Evolutionary conservation across 108 stramenopile species (phyloP), one percentile per base, ranked within the genome.

Genomic region (Aurantiochytrium sp.): DNA sequence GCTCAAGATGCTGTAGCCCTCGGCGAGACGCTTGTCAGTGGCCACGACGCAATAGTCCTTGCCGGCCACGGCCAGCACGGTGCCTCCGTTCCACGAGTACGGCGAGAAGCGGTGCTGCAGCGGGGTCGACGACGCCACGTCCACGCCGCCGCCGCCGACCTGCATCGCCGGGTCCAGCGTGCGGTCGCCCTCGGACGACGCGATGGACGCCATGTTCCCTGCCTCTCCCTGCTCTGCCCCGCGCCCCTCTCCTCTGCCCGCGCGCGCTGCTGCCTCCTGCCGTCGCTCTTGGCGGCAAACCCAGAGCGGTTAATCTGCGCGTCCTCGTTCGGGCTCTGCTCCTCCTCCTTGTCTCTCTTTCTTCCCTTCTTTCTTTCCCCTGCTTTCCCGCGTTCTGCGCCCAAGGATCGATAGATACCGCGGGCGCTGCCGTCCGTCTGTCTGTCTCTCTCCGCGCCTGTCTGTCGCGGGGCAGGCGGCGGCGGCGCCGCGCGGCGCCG

Each of bases 31-130:
- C 4, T 98, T 98, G 88, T 98, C 97, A n/a, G 95, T 97, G 8
- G 98, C 99, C 5, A 98, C 93, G 10, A 99, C 96, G n/a, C 96
- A 97, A 89, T 96, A 99, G 91, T 98, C 97, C 16, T 91, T 60
- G 53, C 97, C 97, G 58, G 96, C 93, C 60, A 98, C 96, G 64
- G 96, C 97, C 42, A 96, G 92, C 25, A 95, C 95, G 29, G 97
- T 98, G 28, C 91, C 87, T 6, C 76, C 76, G 51, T 83, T 83
- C 76, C 76, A 83, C 45, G 51, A 47, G 51, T 83, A 83, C 51
- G 76, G 76, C 51, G 76, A 83, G 51, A 83, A 83, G 43, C 76
- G 45, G 51, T 83, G 76, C 76, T 83, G 49, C n/a, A 83, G 45
- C 49, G 76, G 49, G 18, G 25, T 28, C 25, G 49, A 47, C n/a